Base-by-base conservation (phyloP, 371 early-diverging fungal species). In the Haplosporangium sp. region DNA sequence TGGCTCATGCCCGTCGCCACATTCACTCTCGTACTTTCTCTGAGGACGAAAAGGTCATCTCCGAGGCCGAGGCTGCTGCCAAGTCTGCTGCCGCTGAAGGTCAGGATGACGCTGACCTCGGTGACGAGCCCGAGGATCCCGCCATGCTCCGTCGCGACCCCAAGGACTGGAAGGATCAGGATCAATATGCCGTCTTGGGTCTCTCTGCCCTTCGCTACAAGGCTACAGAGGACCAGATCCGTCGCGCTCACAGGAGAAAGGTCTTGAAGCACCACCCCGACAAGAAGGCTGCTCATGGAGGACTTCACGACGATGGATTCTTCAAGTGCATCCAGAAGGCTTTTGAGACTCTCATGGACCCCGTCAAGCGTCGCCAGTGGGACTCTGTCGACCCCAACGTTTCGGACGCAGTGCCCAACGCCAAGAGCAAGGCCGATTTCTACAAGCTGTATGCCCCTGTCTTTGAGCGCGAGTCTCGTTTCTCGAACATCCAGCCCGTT, bases 311-410 rank as follows among this genome's bases (percentile, higher is more conserved):
- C 70, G 99, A 99, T 86, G 87, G 92, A 37, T 96, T 96, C 89
- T 99, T 98, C 94, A 99, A 99, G 90, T 99, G 99, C 85, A 93
- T 98, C 72, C 96, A 97, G 80, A 97, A 97, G 88, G 99, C 99
- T 20, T 94, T 92, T 81, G 97, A 99, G 73, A 91, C 96, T 16
- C 87, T 99, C 76, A 91, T 92, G 80, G 96, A 98, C 87, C 94
- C 93, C 23, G 90, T 86, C 62, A 94, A 93, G 83, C 94, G 98
- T 81, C 92, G 94, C 61, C 96, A 98, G 84, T 99, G 93, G 86
- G 99, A 99, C 83, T 98, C 98, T 18, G 92, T 94, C 66, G 98
- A 98, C 87, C 91, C 90, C 61, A 86, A 83, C 68, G 85, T 89
- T 82, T 83, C 89, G 18, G 86, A 83, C 45, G 84, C 84, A 50